phyloP scores from a whole-genome alignment of 495 filamentous ascomycete genomes.

The Hyaloscypha hepaticicola region DNA sequence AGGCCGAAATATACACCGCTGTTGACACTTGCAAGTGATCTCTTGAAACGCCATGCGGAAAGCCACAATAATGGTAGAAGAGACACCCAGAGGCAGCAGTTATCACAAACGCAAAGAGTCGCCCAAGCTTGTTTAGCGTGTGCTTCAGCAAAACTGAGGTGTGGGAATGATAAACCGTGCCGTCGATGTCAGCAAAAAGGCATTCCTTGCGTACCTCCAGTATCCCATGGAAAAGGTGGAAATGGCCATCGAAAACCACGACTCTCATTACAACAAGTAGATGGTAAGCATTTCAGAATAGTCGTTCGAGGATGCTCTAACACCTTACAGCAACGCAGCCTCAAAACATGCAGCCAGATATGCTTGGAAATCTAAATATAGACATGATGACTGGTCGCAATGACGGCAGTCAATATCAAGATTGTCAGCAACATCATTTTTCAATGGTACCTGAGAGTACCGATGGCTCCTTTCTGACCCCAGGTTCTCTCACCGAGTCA shows the following conservation, averaged over 20 bases:
- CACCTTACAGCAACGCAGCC: too few species aligned
- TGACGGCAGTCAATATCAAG: background rate
- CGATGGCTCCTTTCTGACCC: background rate
- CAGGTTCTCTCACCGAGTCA: background rate
- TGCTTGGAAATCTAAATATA: background rate
- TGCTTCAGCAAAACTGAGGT: slow-evolving; percentile 54
- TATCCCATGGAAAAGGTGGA: background rate
- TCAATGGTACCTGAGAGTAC: background rate
- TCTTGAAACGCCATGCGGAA: slow-evolving; percentile 24
- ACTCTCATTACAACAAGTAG: too few species aligned
- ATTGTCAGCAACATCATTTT: background rate
- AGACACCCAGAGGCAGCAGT: background rate
- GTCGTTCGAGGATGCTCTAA: too few species aligned
- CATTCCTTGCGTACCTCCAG: slow-evolving; percentile 14
- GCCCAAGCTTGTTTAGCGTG: slow-evolving; percentile 56
- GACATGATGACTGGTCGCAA: background rate
- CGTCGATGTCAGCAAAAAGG: slow-evolving; percentile 43
- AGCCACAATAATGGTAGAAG: slow-evolving; percentile 13
- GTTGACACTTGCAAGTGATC: slow-evolving; percentile 1
- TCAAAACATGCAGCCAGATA: background rate
- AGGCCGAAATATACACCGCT: background rate
- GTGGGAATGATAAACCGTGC: slow-evolving; percentile 55
- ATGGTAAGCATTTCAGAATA: too few species aligned
- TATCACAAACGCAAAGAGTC: slow-evolving; percentile 32
- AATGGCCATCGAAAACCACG: background rate